phyloP scores from a whole-genome alignment of 176 grass and related monocot species.

The Raddia distichophylla region DNA sequence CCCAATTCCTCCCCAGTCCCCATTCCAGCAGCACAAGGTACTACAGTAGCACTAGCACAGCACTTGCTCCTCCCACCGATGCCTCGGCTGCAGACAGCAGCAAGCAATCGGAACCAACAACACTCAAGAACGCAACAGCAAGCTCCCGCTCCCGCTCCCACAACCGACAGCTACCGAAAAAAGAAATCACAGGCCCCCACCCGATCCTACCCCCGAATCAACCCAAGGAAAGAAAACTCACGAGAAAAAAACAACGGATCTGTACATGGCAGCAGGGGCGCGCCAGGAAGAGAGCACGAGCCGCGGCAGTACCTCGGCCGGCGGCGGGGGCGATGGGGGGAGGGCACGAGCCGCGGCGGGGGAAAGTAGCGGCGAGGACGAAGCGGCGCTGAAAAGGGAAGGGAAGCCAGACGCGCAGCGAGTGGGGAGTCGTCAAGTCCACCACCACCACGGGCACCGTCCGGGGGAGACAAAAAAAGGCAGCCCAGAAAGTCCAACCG shows the following conservation, averaged over 20 bases:
- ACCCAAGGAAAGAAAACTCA: background rate
- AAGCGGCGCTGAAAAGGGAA: conserved; percentile 40
- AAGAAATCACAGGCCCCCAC: background rate
- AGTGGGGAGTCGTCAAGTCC: conserved; percentile 33
- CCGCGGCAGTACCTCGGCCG: conserved; percentile 17
- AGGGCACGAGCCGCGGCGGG: background rate
- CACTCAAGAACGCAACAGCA: background rate
- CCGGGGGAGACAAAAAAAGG: background rate
- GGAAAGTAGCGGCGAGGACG: background rate
- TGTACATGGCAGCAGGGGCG: background rate
- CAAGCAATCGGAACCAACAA: background rate
- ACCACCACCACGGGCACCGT: background rate
- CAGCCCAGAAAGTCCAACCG: background rate
- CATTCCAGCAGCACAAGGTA: background rate
- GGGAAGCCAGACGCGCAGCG: conserved; percentile 44
- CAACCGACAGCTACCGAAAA: background rate
- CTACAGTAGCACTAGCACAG: background rate
- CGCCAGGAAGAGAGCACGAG: background rate
- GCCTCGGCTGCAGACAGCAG: background rate
- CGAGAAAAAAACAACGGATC: conserved; percentile 35
- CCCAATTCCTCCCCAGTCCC: background rate
- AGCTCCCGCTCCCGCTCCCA: background rate
- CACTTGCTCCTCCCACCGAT: background rate
- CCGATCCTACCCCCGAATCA: background rate
- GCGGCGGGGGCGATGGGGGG: background rate